These are phyloP conservation scores for Corymbia calophylla DNA, from an alignment of 441 rosid species.

Conservation along the genomic window DNA sequence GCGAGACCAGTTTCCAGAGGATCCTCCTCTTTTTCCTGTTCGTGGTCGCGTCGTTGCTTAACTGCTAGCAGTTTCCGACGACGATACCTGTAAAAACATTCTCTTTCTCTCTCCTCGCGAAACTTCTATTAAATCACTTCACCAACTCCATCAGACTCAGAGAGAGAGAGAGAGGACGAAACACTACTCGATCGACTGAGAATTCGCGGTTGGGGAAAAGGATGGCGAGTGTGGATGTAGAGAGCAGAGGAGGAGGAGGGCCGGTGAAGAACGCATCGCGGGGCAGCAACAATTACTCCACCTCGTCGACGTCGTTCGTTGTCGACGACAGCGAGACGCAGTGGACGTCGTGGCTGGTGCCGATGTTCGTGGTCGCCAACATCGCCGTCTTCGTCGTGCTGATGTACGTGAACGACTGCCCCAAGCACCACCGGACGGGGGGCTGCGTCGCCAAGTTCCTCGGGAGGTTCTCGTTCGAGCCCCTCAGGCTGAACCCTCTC, in stretches of 20 bases:
- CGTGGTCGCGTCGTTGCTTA: neutral
- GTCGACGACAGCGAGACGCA: conserved; percentile 29
- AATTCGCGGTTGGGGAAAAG: conserved; percentile 23
- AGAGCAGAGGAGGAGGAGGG: conserved; percentile 17
- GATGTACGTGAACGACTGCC: conserved; percentile 53
- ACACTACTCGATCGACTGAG: neutral
- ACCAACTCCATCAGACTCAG: conserved; percentile 7
- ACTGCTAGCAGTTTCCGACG: neutral
- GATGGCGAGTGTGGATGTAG: conserved; percentile 3
- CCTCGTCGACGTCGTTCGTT: conserved; percentile 20
- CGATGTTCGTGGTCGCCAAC: conserved; percentile 40
- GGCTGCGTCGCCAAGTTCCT: conserved; percentile 44
- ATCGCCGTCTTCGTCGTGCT: conserved; percentile 36
- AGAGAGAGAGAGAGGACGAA: neutral
- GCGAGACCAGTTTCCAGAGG: neutral
- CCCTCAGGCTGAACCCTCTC: conserved; percentile 45
- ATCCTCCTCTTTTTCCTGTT: neutral
- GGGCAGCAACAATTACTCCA: conserved; percentile 1
- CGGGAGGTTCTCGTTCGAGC: conserved; percentile 54
- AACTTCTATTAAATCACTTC: conserved; percentile 1
- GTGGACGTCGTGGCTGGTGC: conserved; percentile 55
- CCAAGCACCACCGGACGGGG: conserved; percentile 21
- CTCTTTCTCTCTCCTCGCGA: neutral
- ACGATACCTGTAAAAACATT: neutral
- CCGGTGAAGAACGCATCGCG: neutral